These are phyloP conservation scores for Hanseniaspora valbyensis DNA, from an alignment of 805 yeast species.

Conservation along the genomic window DNA sequence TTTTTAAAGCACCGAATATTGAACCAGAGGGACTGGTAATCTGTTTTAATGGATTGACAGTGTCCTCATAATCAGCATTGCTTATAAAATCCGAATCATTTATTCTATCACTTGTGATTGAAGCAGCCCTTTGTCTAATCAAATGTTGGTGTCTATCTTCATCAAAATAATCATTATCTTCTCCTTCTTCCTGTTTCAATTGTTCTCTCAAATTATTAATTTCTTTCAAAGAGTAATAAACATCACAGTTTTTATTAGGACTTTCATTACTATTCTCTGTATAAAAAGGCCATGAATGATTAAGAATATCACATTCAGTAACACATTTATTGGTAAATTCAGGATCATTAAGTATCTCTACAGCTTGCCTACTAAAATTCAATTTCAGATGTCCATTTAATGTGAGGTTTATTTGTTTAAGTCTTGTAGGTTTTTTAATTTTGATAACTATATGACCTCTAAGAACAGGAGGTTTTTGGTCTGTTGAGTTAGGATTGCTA, in stretches of 20 bases:
- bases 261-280: slow-evolving; percentile 37
- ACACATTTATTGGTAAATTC: slow-evolving; percentile 32
- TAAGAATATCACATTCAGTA: slow-evolving; percentile 56
- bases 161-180: neutral
- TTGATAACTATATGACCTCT: slow-evolving; percentile 69
- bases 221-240: slow-evolving; percentile 17
- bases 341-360: slow-evolving; percentile 32
- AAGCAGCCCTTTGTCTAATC: slow-evolving; percentile 1
- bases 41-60: slow-evolving; percentile 19
- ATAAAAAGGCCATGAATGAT: slow-evolving; percentile 89
- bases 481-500: neutral
- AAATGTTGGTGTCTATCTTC: slow-evolving; percentile 2
- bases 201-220: slow-evolving; percentile 8
- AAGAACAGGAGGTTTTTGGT: slow-evolving; percentile 61
- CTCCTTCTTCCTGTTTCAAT: neutral
- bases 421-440: slow-evolving; percentile 57
- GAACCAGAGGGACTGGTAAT: slow-evolving; percentile 14
- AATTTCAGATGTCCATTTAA: slow-evolving; percentile 67
- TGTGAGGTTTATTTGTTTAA: slow-evolving; percentile 50
- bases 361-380: slow-evolving; percentile 98
- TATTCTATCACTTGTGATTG: neutral
- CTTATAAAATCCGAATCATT: slow-evolving; percentile 2
- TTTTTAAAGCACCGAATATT: slow-evolving; percentile 7
- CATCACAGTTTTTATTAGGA: slow-evolving; percentile 15
- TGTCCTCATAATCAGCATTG: slow-evolving; percentile 17